These are phyloP conservation scores for Coccomyxa subellipsoidea DNA, from an alignment of 163 green algal genomes.

Conservation along the genomic window DNA sequence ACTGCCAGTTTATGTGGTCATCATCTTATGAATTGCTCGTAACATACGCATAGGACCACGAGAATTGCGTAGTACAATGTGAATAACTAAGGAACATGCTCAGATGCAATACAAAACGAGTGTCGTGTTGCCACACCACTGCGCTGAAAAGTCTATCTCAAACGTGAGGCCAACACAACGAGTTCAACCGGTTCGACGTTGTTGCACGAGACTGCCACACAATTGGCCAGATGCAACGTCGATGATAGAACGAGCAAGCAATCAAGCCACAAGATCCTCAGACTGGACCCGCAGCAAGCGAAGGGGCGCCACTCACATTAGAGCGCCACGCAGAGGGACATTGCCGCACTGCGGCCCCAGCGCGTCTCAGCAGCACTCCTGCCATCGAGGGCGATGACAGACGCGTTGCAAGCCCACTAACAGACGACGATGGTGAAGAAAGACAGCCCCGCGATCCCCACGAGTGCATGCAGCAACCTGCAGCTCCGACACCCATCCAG, in stretches of 20 bases:
- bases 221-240: too few species aligned
- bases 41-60: too few species aligned
- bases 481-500: neutral
- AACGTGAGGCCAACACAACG: neutral
- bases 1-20: neutral
- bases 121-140: too few species aligned
- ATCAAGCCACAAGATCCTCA: neutral
- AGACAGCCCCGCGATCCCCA: neutral
- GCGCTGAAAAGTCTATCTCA: neutral
- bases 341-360: neutral
- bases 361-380: neutral
- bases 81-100: too few species aligned
- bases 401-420: neutral
- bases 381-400: neutral
- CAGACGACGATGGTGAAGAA: neutral
- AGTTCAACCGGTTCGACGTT: neutral
- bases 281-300: neutral
- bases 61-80: too few species aligned
- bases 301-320: neutral
- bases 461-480: slow-evolving; percentile 1
- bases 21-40: neutral
- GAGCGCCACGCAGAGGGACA: neutral
- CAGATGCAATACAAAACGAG: too few species aligned
- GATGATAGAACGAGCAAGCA: too few species aligned
- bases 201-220: too few species aligned